These are phyloP conservation scores for Gomphus bonarii DNA, from an alignment of 1,284 basidiomycete genomes.

Conservation along the genomic window DNA sequence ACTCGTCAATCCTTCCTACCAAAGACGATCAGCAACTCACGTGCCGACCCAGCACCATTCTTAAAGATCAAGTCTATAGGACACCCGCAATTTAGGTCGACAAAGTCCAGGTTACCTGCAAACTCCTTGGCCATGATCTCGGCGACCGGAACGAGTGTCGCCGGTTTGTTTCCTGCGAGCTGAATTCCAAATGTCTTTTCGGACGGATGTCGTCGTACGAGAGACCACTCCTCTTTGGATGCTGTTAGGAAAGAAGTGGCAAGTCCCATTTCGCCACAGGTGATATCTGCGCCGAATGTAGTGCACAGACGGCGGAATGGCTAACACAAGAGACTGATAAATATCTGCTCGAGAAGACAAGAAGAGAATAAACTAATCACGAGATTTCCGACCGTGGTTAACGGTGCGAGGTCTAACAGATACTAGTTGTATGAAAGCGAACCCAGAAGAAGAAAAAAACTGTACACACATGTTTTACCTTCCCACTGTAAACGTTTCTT, in stretches of 20 bases:
- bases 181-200: constrained; percentile 92
- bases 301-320: constrained; percentile 90
- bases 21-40: constrained; percentile 32
- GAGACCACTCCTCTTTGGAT: constrained; percentile 85
- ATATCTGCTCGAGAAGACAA: not conserved
- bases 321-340: constrained; percentile 26
- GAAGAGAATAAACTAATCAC: constrained; percentile 31
- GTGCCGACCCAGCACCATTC: constrained; percentile 80
- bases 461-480: constrained; percentile 70
- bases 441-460: not conserved
- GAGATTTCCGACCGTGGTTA: constrained; percentile 94
- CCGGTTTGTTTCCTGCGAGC: constrained; percentile 69
- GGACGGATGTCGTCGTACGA: constrained; percentile 78
- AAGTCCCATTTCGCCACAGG: constrained; percentile 91
- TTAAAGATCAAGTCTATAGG: constrained; percentile 96
- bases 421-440: not conserved
- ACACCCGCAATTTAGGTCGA: constrained; percentile 94
- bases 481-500: constrained; percentile 84
- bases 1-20: not conserved
- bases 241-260: constrained; percentile 74
- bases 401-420: constrained; percentile 74
- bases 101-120: constrained; percentile 68
- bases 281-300: constrained; percentile 86
- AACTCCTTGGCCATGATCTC: constrained; percentile 74
- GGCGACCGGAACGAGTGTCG: constrained; percentile 70